phyloP scores from a whole-genome alignment of 345 rosid genomes.

The Turnera subulata region DNA sequence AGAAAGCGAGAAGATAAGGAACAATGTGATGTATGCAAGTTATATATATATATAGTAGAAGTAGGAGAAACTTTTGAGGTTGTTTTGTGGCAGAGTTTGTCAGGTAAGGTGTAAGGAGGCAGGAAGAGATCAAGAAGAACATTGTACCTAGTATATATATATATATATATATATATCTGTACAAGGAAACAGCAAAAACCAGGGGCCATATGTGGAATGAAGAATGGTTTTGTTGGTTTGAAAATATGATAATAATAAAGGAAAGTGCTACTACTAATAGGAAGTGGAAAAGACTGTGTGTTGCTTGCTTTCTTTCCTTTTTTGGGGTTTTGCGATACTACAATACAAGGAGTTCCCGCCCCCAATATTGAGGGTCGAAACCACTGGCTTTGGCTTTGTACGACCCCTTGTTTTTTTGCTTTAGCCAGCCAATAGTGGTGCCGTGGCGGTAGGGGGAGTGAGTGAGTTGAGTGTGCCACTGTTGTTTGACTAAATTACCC shows the following conservation, averaged over 20 bases:
- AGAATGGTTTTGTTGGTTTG: background rate
- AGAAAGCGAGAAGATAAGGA: background rate
- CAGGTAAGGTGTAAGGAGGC: too few relatives aligned
- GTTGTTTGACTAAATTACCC: too few relatives aligned
- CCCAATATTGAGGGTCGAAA: conserved; percentile 43
- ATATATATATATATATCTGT: background rate
- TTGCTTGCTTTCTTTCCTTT: background rate
- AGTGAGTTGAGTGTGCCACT: too few relatives aligned
- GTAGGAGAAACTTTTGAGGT: background rate
- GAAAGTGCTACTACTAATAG: background rate
- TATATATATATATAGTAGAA: background rate
- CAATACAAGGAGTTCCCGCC: conserved; percentile 24
- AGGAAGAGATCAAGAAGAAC: too few relatives aligned
- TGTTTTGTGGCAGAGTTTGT: too few relatives aligned
- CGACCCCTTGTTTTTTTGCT: conserved; percentile 32
- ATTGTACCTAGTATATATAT: background rate
- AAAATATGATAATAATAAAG: background rate
- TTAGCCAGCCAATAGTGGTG: background rate
- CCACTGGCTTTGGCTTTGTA: conserved; percentile 33
- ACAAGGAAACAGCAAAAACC: conserved; percentile 39
- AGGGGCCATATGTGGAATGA: conserved; percentile 39
- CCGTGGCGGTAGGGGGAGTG: background rate
- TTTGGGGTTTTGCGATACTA: background rate
- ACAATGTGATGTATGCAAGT: background rate
- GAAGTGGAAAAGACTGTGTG: background rate